Evolutionary conservation across 2,329 filamentous ascomycete genomes (phyloP).

Genomic region (Talaromyces piceae): DNA sequence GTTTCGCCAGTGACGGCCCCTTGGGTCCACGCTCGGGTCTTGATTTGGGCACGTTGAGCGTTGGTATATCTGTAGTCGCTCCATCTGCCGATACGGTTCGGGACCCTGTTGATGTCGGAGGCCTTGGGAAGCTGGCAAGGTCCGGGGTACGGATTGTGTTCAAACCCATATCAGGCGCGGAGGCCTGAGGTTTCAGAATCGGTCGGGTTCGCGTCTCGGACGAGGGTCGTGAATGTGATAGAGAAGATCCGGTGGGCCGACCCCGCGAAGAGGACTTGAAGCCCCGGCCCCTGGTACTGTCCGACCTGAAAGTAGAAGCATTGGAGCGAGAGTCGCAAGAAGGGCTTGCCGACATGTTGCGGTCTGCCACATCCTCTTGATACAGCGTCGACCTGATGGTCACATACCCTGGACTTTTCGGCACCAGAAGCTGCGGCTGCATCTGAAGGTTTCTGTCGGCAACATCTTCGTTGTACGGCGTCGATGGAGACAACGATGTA

Average conservation of each 20-base stretch:
- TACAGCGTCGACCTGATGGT: conserved; percentile 29
- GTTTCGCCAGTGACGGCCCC: background rate
- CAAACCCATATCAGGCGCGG: conserved; percentile 22
- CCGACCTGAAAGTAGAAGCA: conserved; percentile 1
- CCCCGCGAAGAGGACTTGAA: conserved; percentile 1
- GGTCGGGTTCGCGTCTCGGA: conserved; percentile 5
- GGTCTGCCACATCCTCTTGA: conserved; percentile 37
- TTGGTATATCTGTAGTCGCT: background rate
- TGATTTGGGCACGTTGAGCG: background rate
- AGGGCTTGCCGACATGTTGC: conserved; percentile 25
- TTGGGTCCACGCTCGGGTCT: background rate
- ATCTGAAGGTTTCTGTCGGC: conserved; percentile 35
- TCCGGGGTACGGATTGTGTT: conserved; percentile 7
- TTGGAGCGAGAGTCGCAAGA: conserved; percentile 4
- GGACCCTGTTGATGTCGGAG: conserved; percentile 2
- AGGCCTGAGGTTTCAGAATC: conserved; percentile 22
- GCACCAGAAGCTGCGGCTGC: conserved; percentile 15
- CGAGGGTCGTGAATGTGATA: background rate
- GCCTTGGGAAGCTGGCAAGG: conserved; percentile 10
- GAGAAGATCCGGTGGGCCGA: background rate
- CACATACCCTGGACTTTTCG: conserved; percentile 16
- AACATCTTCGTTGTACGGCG: conserved; percentile 37
- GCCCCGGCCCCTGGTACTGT: background rate
- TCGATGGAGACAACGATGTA: conserved; percentile 23
- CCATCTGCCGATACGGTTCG: background rate